Evolutionary conservation across 1,284 basidiomycete species (phyloP), one percentile per base, ranked within the genome.

Genomic region (Ganoderma multipileum): DNA sequence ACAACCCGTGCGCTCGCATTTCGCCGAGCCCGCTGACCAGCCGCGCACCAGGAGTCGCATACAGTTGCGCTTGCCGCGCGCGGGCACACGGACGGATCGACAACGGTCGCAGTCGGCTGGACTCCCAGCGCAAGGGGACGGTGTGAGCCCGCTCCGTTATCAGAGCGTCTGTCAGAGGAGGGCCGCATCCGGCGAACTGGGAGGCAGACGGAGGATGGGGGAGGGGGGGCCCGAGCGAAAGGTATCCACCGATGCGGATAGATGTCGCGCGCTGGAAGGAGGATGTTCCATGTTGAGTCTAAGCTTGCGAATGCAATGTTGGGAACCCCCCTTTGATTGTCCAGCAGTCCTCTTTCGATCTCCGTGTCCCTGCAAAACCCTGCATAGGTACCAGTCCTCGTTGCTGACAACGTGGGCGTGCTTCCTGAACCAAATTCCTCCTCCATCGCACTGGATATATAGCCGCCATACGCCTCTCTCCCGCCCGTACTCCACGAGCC

Each of bases 361-460:
- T 69, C 63, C 67, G 63, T 61, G 41, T 61, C 42, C 63, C 63
- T 55, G 39, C 65, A 64, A 42, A 39, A 36, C 36, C 64, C 58
- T 39, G 23, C 58, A 39, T 61, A 63, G 66, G 66, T 59, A 66
- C 66, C 38, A 47, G 39, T 50, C 68, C 71, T 72, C 71, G 66
- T 72, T 72, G 71, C 63, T 36, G 65, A 70, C 71, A 72, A 72
- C 71, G 71, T 72, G 71, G 65, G 64, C 59, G 30, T 69, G 71
- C 71, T 72, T 72, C 71, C 71, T 68, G 67, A 68, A 70, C 67
- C 68, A 70, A 70, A 69, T 64, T 68, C 68, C 33, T 20, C 52
- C 50, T 42, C 38, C 65, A 28, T 59, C 55, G 26, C 44, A 57
- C 38, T 55, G 44, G 66, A 72, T 72, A 70, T 70, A 72, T 68